Conservation (phyloP, 1,284 basidiomycete species). For the Trichosporon asahii region DNA sequence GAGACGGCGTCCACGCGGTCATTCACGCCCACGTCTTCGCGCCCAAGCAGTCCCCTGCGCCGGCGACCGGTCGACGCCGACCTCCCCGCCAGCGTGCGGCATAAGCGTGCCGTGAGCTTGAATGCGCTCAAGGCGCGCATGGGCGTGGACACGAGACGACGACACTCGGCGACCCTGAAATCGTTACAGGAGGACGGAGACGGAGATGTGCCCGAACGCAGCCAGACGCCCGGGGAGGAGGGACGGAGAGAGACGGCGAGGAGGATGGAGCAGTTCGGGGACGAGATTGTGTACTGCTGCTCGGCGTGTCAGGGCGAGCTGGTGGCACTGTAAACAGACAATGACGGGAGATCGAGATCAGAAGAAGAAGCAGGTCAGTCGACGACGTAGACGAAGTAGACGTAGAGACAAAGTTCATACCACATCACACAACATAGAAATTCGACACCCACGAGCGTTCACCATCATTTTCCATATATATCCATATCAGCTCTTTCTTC, state of each 20-base stretch:
- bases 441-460: too few species aligned
- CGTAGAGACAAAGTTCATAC: too few species aligned
- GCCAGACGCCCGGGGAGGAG: conserved; percentile 2
- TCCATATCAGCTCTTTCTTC: too few species aligned
- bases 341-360: too few species aligned
- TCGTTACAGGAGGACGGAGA: conserved; percentile 13
- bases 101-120: conserved; percentile 78
- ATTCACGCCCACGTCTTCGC: not conserved
- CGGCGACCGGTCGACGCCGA: conserved; percentile 57
- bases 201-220: not conserved
- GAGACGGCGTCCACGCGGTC: not conserved
- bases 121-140: conserved; percentile 86
- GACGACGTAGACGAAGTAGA: too few species aligned
- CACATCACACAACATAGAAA: too few species aligned
- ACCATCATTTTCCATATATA: too few species aligned
- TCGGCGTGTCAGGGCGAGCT: conserved; percentile 50
- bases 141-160: conserved; percentile 55
- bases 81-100: conserved; percentile 69
- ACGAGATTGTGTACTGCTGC: conserved; percentile 53
- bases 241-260: conserved; percentile 4
- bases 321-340: conserved; percentile 41
- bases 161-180: conserved; percentile 3
- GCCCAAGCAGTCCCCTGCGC: not conserved
- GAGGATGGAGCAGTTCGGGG: conserved; percentile 45
- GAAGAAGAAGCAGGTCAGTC: too few species aligned